Conservation (phyloP, 768 basidiomycete genomes). For the Cystobasidium tubakii region DNA sequence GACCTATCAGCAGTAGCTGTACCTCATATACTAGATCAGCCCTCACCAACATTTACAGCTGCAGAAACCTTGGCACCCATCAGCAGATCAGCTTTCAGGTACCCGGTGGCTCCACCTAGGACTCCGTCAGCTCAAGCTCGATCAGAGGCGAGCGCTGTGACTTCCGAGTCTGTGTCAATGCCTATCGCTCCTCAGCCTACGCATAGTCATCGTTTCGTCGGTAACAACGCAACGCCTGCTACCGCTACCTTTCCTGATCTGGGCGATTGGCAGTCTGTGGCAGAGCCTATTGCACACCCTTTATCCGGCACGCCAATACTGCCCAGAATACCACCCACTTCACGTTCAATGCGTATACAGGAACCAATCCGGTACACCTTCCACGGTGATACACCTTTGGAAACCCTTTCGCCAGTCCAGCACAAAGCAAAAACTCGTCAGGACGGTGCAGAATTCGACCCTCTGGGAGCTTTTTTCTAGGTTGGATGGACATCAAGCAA, state of each 20-base stretch:
- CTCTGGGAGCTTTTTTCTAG: conserved; percentile 21
- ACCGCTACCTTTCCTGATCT: not conserved
- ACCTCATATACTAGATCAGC: not conserved
- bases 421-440: not conserved
- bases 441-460: not conserved
- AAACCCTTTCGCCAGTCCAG: not conserved
- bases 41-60: not conserved
- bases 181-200: not conserved
- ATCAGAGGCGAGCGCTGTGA: not conserved
- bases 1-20: not conserved
- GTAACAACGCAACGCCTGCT: not conserved
- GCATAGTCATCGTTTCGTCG: not conserved
- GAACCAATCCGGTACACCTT: not conserved
- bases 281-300: not conserved
- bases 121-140: not conserved
- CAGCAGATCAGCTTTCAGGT: not conserved
- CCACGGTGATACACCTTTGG: not conserved
- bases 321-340: not conserved
- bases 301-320: not conserved
- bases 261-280: conserved; percentile 14
- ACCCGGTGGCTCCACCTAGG: not conserved
- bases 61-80: not conserved
- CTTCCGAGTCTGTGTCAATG: not conserved
- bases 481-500: no score
- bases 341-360: not conserved